Conservation (phyloP, 768 basidiomycete species). For the Lactarius tabidus region DNA sequence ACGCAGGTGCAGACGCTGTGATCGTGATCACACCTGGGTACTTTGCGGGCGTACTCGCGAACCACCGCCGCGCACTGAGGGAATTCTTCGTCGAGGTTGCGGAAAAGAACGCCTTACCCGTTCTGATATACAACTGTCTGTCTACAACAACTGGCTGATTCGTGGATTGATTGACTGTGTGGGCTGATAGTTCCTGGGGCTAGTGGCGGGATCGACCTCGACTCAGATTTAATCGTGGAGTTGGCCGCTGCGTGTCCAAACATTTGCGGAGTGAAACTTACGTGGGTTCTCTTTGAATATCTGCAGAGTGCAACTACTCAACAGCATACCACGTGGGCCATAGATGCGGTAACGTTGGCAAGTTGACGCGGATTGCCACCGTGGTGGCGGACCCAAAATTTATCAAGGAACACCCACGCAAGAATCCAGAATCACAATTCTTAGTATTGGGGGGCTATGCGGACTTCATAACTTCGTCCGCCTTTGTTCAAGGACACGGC, state of each 20-base stretch:
- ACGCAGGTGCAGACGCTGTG: constrained; percentile 79
- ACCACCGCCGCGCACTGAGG: constrained; percentile 65
- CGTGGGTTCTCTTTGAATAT: constrained; percentile 44
- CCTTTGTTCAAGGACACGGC: constrained; percentile 73
- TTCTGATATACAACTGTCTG: constrained; percentile 86
- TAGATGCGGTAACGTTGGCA: constrained; percentile 90
- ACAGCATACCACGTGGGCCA: not conserved
- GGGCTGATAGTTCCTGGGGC: constrained; percentile 71
- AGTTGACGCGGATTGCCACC: constrained; percentile 79
- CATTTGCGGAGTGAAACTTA: constrained; percentile 83
- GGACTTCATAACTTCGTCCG: constrained; percentile 76
- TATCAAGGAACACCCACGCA: constrained; percentile 57
- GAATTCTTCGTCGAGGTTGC: constrained; percentile 74
- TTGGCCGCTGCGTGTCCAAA: constrained; percentile 75
- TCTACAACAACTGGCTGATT: not conserved
- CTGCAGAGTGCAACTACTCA: constrained; percentile 5
- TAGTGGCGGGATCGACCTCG: constrained; percentile 84
- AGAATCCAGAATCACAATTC: constrained; percentile 64
- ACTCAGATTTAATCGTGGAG: constrained; percentile 81
- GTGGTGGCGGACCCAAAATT: constrained; percentile 57
- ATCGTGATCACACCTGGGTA: constrained; percentile 88
- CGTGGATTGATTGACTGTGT: not conserved
- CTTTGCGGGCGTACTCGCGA: constrained; percentile 70
- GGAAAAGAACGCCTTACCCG: constrained; percentile 77
- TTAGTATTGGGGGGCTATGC: constrained; percentile 81